A percentile compares a stretch with the other conserved stretches of the same genome.
phyloP scores from a whole-genome alignment of 163 green algal genomes.

The Chloromonas sp. region DNA sequence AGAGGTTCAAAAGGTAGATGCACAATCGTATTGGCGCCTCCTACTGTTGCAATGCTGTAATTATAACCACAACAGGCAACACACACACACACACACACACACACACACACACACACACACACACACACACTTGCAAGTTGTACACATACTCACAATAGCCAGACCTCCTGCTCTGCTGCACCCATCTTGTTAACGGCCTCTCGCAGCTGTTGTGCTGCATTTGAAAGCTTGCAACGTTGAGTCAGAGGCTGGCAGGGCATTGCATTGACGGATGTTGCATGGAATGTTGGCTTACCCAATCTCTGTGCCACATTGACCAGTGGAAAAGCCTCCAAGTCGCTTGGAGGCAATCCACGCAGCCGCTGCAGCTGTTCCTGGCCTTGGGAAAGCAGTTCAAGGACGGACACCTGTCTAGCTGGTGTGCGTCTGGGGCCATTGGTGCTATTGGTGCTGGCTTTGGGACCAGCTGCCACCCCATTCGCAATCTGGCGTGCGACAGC shows the following conservation, averaged over 20 bases:
- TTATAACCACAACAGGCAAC: neutral
- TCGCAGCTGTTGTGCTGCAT: neutral
- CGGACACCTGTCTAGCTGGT: neutral
- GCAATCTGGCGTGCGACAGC: too few relatives aligned
- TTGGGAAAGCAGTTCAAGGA: neutral
- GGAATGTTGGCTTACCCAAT: neutral
- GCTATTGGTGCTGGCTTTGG: too few relatives aligned
- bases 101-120: too few relatives aligned
- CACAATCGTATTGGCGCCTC: too few relatives aligned
- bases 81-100: neutral
- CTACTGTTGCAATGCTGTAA: too few relatives aligned
- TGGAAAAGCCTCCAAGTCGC: neutral
- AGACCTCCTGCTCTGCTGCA: slow-evolving; percentile 1
- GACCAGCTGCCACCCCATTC: too few relatives aligned
- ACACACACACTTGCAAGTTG: too few relatives aligned
- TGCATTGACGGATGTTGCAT: neutral
- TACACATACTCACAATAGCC: neutral
- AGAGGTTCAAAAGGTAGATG: too few relatives aligned
- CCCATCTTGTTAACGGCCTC: slow-evolving; percentile 1
- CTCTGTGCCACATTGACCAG: neutral
- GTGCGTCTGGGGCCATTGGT: neutral
- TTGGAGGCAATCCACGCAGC: neutral
- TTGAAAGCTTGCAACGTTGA: neutral
- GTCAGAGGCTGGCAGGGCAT: neutral
- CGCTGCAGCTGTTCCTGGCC: slow-evolving; percentile 3